phyloP scores from a whole-genome alignment of 176 grass and related monocot species.

The Rhynchospora tenuis region DNA sequence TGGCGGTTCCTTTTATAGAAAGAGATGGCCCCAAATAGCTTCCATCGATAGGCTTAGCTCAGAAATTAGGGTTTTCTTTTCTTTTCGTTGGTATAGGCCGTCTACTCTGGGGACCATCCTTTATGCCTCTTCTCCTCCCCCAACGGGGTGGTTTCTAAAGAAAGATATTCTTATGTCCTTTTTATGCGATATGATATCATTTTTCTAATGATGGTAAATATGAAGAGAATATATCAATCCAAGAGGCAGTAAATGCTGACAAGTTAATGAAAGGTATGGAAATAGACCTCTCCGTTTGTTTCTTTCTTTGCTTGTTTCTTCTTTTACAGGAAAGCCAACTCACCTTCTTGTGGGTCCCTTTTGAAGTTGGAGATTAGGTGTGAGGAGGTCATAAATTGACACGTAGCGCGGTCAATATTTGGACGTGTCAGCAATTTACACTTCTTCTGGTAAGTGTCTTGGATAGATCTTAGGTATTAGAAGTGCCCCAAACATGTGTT shows the following conservation, averaged over 20 bases:
- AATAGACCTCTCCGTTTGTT: not conserved
- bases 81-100: not conserved
- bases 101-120: slow-evolving; percentile 11
- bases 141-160: not conserved
- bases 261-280: not conserved
- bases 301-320: not conserved
- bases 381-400: not conserved
- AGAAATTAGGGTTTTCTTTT: slow-evolving; percentile 21
- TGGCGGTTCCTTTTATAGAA: slow-evolving; percentile 20
- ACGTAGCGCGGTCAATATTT: not conserved
- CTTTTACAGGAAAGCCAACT: not conserved
- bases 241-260: not conserved
- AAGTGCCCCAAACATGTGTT: not conserved
- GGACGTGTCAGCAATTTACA: not conserved
- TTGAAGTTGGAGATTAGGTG: not conserved
- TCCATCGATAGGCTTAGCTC: not conserved
- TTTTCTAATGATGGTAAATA: not conserved
- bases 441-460: slow-evolving; percentile 6
- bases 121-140: not conserved
- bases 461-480: not conserved
- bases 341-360: not conserved
- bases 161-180: not conserved
- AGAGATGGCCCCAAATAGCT: slow-evolving; percentile 9
- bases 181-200: not conserved
- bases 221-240: not conserved